A percentile compares a stretch with the other conserved stretches of the same genome.
These are phyloP conservation scores for Diutina neorugosa DNA, from an alignment of 1,139 yeast genomes.

Conservation along the genomic window DNA sequence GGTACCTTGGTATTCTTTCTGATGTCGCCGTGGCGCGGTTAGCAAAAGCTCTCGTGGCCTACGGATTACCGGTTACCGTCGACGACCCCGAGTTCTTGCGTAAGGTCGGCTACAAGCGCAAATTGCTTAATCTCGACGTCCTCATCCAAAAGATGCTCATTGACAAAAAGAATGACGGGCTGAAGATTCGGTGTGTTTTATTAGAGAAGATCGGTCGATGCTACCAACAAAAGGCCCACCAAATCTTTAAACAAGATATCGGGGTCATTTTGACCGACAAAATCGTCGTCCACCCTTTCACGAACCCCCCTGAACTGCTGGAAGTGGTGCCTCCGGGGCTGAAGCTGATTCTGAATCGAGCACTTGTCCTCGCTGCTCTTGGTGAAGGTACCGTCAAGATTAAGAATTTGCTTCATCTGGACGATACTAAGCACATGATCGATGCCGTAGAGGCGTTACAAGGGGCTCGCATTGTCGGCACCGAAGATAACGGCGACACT, in stretches of 20 bases:
- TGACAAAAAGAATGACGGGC: constrained; percentile 93
- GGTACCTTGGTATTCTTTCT: constrained; percentile 78
- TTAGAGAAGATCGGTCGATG: constrained; percentile 81
- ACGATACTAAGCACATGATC: constrained; percentile 92
- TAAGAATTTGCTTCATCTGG: constrained; percentile 81
- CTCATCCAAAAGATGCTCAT: constrained; percentile 81
- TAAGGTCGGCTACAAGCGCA: constrained; percentile 51
- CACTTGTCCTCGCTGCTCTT: constrained; percentile 82
- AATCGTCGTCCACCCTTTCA: constrained; percentile 50
- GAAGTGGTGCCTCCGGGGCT: constrained; percentile 88
- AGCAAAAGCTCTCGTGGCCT: constrained; percentile 69
- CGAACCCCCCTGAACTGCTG: constrained; percentile 13
- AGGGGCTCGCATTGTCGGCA: constrained; percentile 61
- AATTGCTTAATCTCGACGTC: constrained; percentile 55
- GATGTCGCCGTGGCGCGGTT: constrained; percentile 93
- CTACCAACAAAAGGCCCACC: constrained; percentile 79
- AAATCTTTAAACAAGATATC: constrained; percentile 68
- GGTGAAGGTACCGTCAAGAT: constrained; percentile 78
- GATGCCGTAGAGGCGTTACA: constrained; percentile 68
- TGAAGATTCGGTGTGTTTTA: constrained; percentile 76
- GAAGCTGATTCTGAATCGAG: constrained; percentile 92
- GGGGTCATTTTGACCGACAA: constrained; percentile 81
- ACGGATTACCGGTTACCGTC: constrained; percentile 72
- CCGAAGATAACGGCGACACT: constrained; percentile 84
- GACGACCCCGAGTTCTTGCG: constrained; percentile 56